Conservation (phyloP, 2,329 filamentous ascomycete species). For the Botrytis paeoniae region DNA sequence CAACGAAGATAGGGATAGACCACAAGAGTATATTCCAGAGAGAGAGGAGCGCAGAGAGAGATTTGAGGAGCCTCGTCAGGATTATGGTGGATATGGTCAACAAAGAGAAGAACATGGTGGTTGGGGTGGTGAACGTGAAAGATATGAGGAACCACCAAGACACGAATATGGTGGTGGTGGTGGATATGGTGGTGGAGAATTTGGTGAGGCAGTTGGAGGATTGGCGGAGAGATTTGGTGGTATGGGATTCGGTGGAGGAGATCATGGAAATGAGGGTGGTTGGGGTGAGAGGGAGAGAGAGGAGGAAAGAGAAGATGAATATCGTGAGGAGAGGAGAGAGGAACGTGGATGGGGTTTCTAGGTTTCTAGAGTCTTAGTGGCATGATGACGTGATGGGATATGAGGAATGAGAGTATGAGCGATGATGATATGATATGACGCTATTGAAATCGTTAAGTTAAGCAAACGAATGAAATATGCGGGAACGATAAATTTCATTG, state of each 20-base stretch:
- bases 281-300: slow-evolving; percentile 3
- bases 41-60: slow-evolving; percentile 18
- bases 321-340: slow-evolving; percentile 46
- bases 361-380: neutral
- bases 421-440: slow-evolving; percentile 6
- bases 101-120: slow-evolving; percentile 22
- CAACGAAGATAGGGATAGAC: slow-evolving; percentile 24
- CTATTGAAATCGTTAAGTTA: neutral
- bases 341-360: slow-evolving; percentile 6
- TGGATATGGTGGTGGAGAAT: slow-evolving; percentile 18
- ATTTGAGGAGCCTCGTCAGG: slow-evolving; percentile 21
- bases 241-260: slow-evolving; percentile 5
- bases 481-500: neutral
- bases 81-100: slow-evolving; percentile 23
- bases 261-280: neutral
- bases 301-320: neutral
- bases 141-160: slow-evolving; percentile 22
- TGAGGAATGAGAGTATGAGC: neutral
- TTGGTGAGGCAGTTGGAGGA: slow-evolving; percentile 17
- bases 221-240: slow-evolving; percentile 15
- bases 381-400: neutral
- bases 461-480: neutral
- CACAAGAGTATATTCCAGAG: slow-evolving; percentile 22
- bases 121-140: slow-evolving; percentile 20
- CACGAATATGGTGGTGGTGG: slow-evolving; percentile 21